Evolutionary conservation across 768 basidiomycete species (phyloP), one percentile per base, ranked within the genome.

Genomic region (Boletus speciosus): DNA sequence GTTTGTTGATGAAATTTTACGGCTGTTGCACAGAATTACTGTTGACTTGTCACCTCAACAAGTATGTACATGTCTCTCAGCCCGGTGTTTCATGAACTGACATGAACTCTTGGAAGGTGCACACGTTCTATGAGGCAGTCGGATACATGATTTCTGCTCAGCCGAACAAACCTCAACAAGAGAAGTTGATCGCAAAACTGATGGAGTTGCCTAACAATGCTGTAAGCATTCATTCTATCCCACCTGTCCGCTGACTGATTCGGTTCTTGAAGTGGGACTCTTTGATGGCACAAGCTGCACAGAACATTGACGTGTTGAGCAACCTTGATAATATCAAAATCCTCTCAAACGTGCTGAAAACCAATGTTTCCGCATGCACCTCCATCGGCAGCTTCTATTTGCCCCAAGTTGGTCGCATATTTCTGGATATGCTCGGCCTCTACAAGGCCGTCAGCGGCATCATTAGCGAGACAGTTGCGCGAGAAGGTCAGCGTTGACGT

Each of bases 101-200:
- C 47, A 19, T 31, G 14, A 36, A 37, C 44, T 41, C 37, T 43
- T 52, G 29, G 25, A 69, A 78, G 70, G 93, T 97, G 31, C 96
- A 99, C 70, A 98, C 96, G 0, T 98, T 98, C 78, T 98, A 98
- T 63, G 96, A 98, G 73, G 97, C 97, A 6, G 90, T 98, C 45
- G 97, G 97, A 5, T 93, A 98, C 77, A 98, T 98, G 97, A 97
- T 99, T 63, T 93, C 94, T 21, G 94, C 96, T 2, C 97, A 98
- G 66, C 95, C 96, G 49, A 98, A 99, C 73, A 97, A 97, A 71
- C 88, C 92, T 11, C 90, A 89, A 63, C 97, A 98, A 70, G 97
- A 98, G 73, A 89, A 92, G 61, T 77, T 99, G 50, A 97, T 99
- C 48, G 79, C 85, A 15, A 97, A 94, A 68, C 71, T 99, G 51